These are phyloP conservation scores for Phytophthora cactorum DNA, from an alignment of 352 stramenopile genomes.

Conservation along the genomic window DNA sequence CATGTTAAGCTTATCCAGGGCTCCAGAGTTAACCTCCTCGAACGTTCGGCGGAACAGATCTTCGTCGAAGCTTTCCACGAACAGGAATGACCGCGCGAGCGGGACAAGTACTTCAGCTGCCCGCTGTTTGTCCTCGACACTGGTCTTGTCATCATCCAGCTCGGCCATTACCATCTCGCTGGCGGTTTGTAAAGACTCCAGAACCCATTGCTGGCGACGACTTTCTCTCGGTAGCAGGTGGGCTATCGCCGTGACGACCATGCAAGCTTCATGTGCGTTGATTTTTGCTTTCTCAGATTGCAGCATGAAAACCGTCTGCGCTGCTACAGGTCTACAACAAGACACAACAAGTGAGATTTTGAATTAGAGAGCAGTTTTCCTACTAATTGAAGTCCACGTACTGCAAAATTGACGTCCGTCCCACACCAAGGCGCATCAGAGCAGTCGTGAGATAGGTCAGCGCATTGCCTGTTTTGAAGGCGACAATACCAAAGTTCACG, in stretches of 20 bases:
- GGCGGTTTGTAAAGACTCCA: conserved; percentile 44
- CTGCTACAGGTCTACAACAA: conserved; percentile 48
- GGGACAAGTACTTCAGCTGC: conserved; percentile 44
- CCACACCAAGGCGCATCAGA: conserved; percentile 64
- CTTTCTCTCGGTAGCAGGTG: conserved; percentile 61
- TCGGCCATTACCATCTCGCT: conserved; percentile 45
- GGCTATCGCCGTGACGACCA: conserved; percentile 53
- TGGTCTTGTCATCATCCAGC: conserved; percentile 29
- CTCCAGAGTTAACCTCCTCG: conserved; percentile 43
- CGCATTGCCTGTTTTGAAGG: conserved; percentile 48
- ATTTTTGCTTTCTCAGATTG: conserved; percentile 37
- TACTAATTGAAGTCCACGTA: conserved; percentile 31
- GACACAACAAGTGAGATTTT: neutral
- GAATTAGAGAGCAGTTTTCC: neutral
- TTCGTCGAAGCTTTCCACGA: conserved; percentile 64
- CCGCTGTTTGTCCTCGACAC: conserved; percentile 27
- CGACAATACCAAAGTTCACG: conserved; percentile 69
- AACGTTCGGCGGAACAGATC: conserved; percentile 55
- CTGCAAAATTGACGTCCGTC: conserved; percentile 60
- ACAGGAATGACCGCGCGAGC: conserved; percentile 55
- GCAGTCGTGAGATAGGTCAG: conserved; percentile 53
- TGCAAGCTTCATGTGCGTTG: conserved; percentile 50
- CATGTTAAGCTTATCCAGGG: conserved; percentile 43
- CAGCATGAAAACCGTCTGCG: conserved; percentile 49
- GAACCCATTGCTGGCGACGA: conserved; percentile 57